Percentiles rank a stretch among this genome's conserved stretches.
Evolutionary conservation across 2,329 filamentous ascomycete species (phyloP).

Genomic region (Clonostachys rosea): DNA sequence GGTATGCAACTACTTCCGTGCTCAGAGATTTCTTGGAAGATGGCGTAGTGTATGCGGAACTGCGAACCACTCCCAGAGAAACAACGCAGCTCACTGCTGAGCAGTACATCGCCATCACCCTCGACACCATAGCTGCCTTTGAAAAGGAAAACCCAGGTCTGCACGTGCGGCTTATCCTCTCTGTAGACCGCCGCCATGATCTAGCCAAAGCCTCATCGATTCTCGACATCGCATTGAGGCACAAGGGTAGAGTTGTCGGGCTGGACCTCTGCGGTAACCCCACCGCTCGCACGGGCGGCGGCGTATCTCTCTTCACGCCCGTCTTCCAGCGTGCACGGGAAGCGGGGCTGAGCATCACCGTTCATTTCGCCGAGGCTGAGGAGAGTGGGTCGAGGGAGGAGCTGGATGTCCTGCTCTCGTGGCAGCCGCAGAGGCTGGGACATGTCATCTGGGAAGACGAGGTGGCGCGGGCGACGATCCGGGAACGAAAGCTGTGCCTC

Average conservation of each 20-base stretch:
- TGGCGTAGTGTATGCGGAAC: slow-evolving; percentile 72
- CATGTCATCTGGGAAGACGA: slow-evolving; percentile 75
- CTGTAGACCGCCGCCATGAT: slow-evolving; percentile 65
- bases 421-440: slow-evolving; percentile 64
- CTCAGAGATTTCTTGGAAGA: slow-evolving; percentile 63
- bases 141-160: slow-evolving; percentile 36
- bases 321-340: slow-evolving; percentile 54
- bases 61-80: slow-evolving; percentile 73
- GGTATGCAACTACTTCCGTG: slow-evolving; percentile 60
- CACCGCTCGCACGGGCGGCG: slow-evolving; percentile 39
- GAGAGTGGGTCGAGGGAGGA: slow-evolving; percentile 53
- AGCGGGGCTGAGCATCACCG: slow-evolving; percentile 56
- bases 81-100: slow-evolving; percentile 54
- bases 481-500: slow-evolving; percentile 51
- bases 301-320: slow-evolving; percentile 53
- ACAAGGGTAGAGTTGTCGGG: slow-evolving; percentile 57
- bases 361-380: slow-evolving; percentile 74
- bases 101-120: slow-evolving; percentile 61
- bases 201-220: slow-evolving; percentile 55
- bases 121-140: slow-evolving; percentile 55
- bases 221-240: slow-evolving; percentile 56
- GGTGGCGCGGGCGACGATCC: slow-evolving; percentile 49
- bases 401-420: slow-evolving; percentile 59
- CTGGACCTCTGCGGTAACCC: slow-evolving; percentile 80
- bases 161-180: slow-evolving; percentile 65